Percentiles rank a stretch among this genome's conserved stretches.
Conservation (phyloP, 1,284 basidiomycete genomes). For the Naganishia sp. region DNA sequence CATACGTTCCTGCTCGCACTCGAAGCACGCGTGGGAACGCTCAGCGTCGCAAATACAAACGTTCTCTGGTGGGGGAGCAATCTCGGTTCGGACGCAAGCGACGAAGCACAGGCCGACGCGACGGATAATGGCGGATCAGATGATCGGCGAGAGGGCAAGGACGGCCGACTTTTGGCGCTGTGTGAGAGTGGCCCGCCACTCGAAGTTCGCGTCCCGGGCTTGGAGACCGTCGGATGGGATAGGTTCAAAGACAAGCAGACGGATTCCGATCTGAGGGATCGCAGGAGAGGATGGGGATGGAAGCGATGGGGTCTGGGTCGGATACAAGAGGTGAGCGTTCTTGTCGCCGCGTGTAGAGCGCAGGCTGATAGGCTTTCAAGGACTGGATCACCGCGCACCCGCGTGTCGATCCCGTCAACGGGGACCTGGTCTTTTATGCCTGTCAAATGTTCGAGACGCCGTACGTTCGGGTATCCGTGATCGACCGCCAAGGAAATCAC, state of each 20-base stretch:
- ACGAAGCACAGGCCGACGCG: slow-evolving; percentile 26
- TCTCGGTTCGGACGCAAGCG: slow-evolving; percentile 39
- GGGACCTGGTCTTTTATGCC: slow-evolving; percentile 56
- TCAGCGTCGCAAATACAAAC: slow-evolving; percentile 58
- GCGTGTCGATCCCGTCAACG: slow-evolving; percentile 55
- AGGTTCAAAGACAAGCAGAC: slow-evolving; percentile 41
- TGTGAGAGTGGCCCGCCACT: slow-evolving; percentile 58
- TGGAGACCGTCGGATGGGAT: slow-evolving; percentile 57
- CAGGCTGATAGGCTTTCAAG: slow-evolving; percentile 40
- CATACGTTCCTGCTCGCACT: slow-evolving; percentile 52
- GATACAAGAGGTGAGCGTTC: slow-evolving; percentile 43
- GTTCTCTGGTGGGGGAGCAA: slow-evolving; percentile 53
- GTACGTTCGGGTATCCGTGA: slow-evolving; percentile 55
- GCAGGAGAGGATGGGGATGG: slow-evolving; percentile 38
- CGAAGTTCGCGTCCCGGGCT: slow-evolving; percentile 54
- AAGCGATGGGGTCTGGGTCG: slow-evolving; percentile 39
- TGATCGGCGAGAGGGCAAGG: slow-evolving; percentile 33
- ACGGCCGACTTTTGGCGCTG: slow-evolving; percentile 55
- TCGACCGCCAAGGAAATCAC: slow-evolving; percentile 47
- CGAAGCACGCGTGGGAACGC: slow-evolving; percentile 44
- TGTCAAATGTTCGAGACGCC: slow-evolving; percentile 56
- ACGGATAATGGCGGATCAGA: neutral
- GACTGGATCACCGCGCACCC: slow-evolving; percentile 59
- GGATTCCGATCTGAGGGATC: slow-evolving; percentile 40
- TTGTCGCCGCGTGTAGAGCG: neutral